Conservation (phyloP, 345 rosid species). For the Boechera stricta region DNA sequence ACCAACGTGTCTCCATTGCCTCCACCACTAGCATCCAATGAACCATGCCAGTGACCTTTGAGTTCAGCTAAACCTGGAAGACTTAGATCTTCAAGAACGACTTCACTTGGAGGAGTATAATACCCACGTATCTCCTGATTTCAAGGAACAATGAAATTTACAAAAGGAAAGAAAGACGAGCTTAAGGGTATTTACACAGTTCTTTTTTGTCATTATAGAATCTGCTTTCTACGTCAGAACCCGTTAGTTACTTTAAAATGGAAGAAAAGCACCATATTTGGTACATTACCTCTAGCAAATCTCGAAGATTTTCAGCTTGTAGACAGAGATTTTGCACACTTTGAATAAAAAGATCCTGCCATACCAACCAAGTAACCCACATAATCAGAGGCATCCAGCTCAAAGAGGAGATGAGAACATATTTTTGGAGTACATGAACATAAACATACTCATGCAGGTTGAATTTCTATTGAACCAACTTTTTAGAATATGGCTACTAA, state of each 20-base stretch:
- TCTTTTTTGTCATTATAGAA: background rate
- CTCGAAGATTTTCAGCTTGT: slow-evolving; percentile 75
- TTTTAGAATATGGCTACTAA: background rate
- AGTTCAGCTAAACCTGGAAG: slow-evolving; percentile 97
- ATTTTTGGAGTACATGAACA: slow-evolving; percentile 7
- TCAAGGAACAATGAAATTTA: slow-evolving; percentile 33
- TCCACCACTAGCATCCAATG: slow-evolving; percentile 98
- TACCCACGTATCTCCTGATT: slow-evolving; percentile 75
- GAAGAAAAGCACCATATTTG: slow-evolving; percentile 29
- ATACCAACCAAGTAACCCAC: slow-evolving; percentile 34
- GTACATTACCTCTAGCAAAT: slow-evolving; percentile 78
- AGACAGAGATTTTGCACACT: slow-evolving; percentile 85
- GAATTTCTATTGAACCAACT: background rate
- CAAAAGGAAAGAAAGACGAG: slow-evolving; percentile 17
- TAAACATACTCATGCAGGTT: slow-evolving; percentile 19
- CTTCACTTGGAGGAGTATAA: slow-evolving; percentile 68
- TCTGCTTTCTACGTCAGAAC: slow-evolving; percentile 10
- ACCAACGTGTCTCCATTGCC: slow-evolving; percentile 99
- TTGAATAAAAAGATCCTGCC: slow-evolving; percentile 92
- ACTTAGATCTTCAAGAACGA: slow-evolving; percentile 71
- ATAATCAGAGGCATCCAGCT: slow-evolving; percentile 28
- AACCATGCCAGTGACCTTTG: slow-evolving; percentile 91
- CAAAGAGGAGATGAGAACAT: slow-evolving; percentile 27
- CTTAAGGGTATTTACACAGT: slow-evolving; percentile 3
- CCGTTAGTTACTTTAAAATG: slow-evolving; percentile 13